Base-by-base conservation (phyloP, 208 protist genomes). In the Leishmania tropica region DNA sequence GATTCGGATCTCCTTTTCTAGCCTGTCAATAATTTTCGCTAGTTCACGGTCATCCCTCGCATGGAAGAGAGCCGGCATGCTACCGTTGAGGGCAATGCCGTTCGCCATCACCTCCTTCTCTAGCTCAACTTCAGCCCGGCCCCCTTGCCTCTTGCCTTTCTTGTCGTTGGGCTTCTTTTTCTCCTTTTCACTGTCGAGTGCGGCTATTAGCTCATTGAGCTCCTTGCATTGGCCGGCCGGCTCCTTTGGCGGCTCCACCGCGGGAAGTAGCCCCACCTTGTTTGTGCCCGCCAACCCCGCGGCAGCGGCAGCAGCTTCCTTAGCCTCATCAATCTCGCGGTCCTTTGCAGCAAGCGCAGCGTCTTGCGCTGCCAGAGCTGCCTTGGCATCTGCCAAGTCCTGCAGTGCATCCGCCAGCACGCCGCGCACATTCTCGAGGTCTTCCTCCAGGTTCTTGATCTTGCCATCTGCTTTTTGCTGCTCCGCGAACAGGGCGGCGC, bases 361-460 rank as follows among this genome's bases (percentile, higher is more conserved):
- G 17, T 79, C 67, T 51, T 85, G 83, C 45, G 74, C 65, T 3
- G 79, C 80, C 80, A 81, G 76, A 31, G n/a, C n/a, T 31, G 48
- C 73, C 80, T 86, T 85, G 47, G 78, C 56, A 54, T 86, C 74
- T 6, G 80, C 81, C 40, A 89, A 76, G 67, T 85, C 79, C 21
- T 74, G 81, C 75, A 78, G 54, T 40, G 84, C 78, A 40, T 81
- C 79, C 3, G 81, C 86, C 31, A 87, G 74, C n/a, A 80, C 73
- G 24, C 83, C 84, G 28, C 89, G 87, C 21, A 87, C 67, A 45
- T 85, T 84, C 62, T 83, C 76, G 28, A 89, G 62, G 58, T 78
- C 76, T 48, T 85, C 70, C 73, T 89, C 67, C 45, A 89, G 67
- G n/a, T 77, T 68, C 10, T 81, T 75, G 54, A 77, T 80, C 47